Base-by-base conservation (phyloP, 2,329 filamentous ascomycete species). In the Alternaria novae-zelandiae region DNA sequence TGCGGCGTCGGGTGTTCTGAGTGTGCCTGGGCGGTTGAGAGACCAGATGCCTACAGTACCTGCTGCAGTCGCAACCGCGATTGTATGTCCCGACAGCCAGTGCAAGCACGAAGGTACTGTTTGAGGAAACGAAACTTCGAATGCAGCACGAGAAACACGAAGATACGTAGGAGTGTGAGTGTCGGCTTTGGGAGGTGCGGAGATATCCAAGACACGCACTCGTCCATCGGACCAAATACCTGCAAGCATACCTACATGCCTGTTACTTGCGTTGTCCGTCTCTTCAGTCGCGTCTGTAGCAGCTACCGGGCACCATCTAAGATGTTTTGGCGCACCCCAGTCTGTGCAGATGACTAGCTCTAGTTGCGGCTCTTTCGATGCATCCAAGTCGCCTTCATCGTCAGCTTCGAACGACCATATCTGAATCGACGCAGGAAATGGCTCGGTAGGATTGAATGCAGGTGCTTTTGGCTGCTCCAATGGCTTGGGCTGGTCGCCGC, bases 211-310 rank as follows among this genome's bases (percentile, higher is more conserved):
- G 5, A 90, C 81, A 60, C 86, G 81, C 5, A 87, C 76, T 50
- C 75, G 80, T 6, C 88, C 88, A 72, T 90, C 88, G n/a, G 81
- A 83, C 80, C 85, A 89, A 2, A 89, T 75, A 11, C 83, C 83
- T 5, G 86, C 87, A 23, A 90, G 79, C 7, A 89, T 76, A 0
- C 87, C 87, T 36, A 89, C 51, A 26, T 74, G 50, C 74, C 69
- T 30, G 66, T 70, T 13, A 63, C 68, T 23, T 74, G 75, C 62
- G 23, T 81, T 74, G 12, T 77, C 69, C 2, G 76, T 66, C 21
- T 77, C 67, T 66, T 72, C 50, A 1, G 44, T 26, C 10, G 23
- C 56, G 2, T 72, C 66, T 41, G 62, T 49, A 5, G 79, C 77
- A 32, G 74, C 71, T 50, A 85, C 77, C 11, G 86, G 86, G 73